These are phyloP conservation scores for Rhodocollybia butyracea DNA, from an alignment of 768 basidiomycete species.

Conservation along the genomic window DNA sequence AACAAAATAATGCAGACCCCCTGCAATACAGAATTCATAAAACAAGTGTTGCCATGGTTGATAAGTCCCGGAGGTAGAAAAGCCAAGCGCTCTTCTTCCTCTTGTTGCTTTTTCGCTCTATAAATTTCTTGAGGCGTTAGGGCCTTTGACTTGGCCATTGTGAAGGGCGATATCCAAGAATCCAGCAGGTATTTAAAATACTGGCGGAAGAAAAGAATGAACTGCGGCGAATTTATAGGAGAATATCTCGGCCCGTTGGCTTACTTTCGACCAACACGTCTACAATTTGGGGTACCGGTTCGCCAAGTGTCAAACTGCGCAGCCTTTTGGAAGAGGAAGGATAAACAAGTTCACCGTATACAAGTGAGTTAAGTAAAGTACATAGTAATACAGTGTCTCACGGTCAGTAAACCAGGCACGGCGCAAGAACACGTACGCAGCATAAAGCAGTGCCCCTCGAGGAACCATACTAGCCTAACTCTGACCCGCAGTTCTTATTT, in stretches of 20 bases:
- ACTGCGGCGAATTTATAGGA: not conserved
- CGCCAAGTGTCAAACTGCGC: not conserved
- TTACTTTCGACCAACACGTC: not conserved
- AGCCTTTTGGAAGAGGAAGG: not conserved
- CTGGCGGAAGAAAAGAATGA: not conserved
- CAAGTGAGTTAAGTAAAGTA: too few relatives aligned
- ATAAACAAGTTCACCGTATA: too few relatives aligned
- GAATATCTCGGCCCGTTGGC: not conserved
- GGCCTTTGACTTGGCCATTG: conserved; percentile 53
- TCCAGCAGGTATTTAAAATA: not conserved
- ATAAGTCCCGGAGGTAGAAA: conserved; percentile 69
- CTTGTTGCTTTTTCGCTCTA: conserved; percentile 51
- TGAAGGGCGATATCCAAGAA: not conserved
- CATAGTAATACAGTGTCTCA: too few relatives aligned
- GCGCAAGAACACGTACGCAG: too few relatives aligned
- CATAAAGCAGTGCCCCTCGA: too few relatives aligned
- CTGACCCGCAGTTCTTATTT: too few relatives aligned
- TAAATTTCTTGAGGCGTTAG: conserved; percentile 64
- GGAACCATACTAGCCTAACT: too few relatives aligned
- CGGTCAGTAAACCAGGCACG: too few relatives aligned
- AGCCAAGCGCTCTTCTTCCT: conserved; percentile 59
- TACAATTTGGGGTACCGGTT: not conserved
- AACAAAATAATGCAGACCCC: conserved; percentile 50
- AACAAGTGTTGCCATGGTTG: conserved; percentile 90
- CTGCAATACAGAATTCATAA: conserved; percentile 94